Evolutionary conservation across 768 basidiomycete genomes (phyloP).

Genomic region (Serpula lacrymans): DNA sequence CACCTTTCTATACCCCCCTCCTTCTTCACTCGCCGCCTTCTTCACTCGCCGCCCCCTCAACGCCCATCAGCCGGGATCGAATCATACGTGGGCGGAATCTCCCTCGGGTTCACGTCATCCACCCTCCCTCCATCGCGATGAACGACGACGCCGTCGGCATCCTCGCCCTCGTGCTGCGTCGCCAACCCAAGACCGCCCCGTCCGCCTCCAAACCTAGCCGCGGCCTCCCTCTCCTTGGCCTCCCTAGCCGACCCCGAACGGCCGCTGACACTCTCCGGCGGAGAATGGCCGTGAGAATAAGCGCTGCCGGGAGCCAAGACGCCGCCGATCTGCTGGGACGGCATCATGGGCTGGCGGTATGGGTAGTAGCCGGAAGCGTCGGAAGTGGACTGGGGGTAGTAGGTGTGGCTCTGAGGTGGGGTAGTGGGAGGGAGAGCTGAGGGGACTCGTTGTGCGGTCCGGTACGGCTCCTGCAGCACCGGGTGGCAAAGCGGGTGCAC

Average conservation of each 20-base stretch:
- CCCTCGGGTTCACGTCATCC: slow-evolving; percentile 14
- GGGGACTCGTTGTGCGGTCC: background rate
- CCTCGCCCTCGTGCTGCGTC: slow-evolving; percentile 17
- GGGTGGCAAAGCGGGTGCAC: slow-evolving; percentile 3
- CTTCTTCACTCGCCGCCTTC: too few species aligned
- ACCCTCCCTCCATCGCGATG: slow-evolving; percentile 26
- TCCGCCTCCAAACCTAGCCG: slow-evolving; percentile 10
- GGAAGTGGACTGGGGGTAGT: slow-evolving; percentile 1
- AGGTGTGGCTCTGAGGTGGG: slow-evolving; percentile 9
- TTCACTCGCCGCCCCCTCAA: too few species aligned
- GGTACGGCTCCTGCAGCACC: background rate
- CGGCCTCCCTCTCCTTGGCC: slow-evolving; percentile 23
- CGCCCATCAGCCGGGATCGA: too few species aligned
- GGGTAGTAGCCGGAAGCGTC: slow-evolving; percentile 3
- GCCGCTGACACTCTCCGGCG: slow-evolving; percentile 5
- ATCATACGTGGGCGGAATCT: slow-evolving; percentile 27
- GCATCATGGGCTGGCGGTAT: background rate
- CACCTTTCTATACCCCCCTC: too few species aligned
- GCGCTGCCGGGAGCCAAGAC: slow-evolving; percentile 4
- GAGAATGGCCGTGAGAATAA: too few species aligned
- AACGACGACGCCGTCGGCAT: slow-evolving; percentile 19
- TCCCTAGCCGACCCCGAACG: slow-evolving; percentile 9
- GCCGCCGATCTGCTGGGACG: background rate
- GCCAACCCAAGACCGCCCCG: slow-evolving; percentile 14
- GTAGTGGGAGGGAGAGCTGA: slow-evolving; percentile 8